These are phyloP conservation scores for Ogataea haglerorum DNA, from an alignment of 805 yeast genomes.

Conservation along the genomic window DNA sequence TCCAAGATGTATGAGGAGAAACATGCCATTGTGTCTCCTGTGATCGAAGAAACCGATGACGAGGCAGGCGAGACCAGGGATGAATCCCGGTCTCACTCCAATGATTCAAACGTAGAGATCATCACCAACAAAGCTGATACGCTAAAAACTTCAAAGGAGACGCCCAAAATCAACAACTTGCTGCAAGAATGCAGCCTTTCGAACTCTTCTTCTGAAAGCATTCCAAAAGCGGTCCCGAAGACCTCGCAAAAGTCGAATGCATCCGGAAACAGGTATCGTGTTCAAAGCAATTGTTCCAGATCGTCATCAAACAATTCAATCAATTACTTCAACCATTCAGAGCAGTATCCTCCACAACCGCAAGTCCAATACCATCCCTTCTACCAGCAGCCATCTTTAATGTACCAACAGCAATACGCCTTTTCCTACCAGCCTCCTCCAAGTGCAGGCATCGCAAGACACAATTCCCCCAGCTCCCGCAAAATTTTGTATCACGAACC, in stretches of 20 bases:
- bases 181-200: no score
- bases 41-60: not conserved
- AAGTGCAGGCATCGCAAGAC: constrained; percentile 4
- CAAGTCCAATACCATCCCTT: constrained; percentile 6
- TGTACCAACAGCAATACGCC: constrained; percentile 6
- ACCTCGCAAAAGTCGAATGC: not conserved
- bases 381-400: constrained; percentile 9
- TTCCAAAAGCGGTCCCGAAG: constrained; percentile 1
- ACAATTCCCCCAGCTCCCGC: constrained; percentile 10
- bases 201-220: constrained; percentile 9
- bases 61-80: constrained; percentile 4
- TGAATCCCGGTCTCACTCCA: constrained; percentile 10
- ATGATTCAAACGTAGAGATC: constrained; percentile 14
- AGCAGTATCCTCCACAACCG: constrained; percentile 7
- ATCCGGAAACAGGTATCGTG: not conserved
- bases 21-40: constrained; percentile 3
- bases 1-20: constrained; percentile 19
- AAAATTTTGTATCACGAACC: constrained; percentile 7
- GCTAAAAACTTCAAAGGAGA: not conserved
- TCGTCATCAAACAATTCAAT: constrained; percentile 18
- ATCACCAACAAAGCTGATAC: constrained; percentile 8
- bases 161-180: not conserved
- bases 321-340: constrained; percentile 11
- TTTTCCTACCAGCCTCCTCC: constrained; percentile 7
- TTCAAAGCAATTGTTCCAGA: constrained; percentile 10